Percentiles rank a stretch among this genome's conserved stretches.
These are phyloP conservation scores for Fusarium duplospermum DNA, from an alignment of 2,329 filamentous ascomycete species.

Conservation along the genomic window DNA sequence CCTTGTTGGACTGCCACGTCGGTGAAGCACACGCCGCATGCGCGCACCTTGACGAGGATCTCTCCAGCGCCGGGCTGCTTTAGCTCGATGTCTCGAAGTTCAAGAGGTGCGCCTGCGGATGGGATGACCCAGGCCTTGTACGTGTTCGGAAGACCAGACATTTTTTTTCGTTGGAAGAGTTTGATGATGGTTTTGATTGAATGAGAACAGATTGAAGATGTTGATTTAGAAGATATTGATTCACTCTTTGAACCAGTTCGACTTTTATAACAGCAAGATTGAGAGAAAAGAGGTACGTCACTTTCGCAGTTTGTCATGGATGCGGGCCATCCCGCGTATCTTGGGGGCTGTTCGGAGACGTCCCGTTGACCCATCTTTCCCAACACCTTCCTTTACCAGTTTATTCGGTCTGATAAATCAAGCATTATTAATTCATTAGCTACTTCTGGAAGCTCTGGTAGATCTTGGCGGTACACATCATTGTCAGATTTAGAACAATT, in stretches of 20 bases:
- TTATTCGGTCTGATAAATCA: neutral
- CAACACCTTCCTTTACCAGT: neutral
- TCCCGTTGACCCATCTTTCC: neutral
- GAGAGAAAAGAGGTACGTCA: neutral
- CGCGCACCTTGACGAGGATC: neutral
- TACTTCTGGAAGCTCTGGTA: neutral
- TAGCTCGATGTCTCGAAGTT: neutral
- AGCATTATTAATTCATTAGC: neutral
- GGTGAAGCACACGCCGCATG: neutral
- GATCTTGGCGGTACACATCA: neutral
- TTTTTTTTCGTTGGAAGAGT: neutral
- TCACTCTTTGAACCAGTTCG: neutral
- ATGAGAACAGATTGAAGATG: neutral
- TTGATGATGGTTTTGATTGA: neutral
- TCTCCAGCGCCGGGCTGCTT: neutral
- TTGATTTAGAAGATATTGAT: neutral
- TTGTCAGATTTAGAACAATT: neutral
- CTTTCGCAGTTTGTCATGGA: neutral
- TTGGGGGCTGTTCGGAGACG: neutral
- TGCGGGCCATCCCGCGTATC: neutral
- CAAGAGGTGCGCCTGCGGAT: neutral
- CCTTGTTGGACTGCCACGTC: neutral
- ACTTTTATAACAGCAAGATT: neutral
- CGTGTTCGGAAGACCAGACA: neutral
- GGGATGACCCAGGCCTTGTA: neutral